Evolutionary conservation across 495 filamentous ascomycete genomes (phyloP).

Genomic region (Neurospora tetraspora): DNA sequence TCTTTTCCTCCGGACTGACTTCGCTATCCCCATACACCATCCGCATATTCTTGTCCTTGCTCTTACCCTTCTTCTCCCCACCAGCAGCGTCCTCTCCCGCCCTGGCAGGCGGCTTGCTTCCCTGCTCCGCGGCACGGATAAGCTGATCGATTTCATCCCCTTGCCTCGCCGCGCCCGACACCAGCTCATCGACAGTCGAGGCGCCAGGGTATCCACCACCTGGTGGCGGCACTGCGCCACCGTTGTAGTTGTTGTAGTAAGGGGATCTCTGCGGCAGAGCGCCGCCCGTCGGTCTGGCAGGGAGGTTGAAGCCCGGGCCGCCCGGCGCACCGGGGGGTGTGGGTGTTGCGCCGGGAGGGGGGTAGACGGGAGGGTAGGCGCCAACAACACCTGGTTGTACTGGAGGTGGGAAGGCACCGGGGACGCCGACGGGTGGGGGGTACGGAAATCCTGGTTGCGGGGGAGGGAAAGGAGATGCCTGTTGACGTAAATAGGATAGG

Average conservation of each 20-base stretch:
- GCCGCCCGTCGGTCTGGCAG: conserved; percentile 29
- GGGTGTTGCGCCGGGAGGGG: conserved; percentile 9
- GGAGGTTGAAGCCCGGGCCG: conserved; percentile 23
- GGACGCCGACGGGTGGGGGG: conserved; percentile 5
- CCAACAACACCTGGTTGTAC: conserved; percentile 19
- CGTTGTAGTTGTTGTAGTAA: conserved; percentile 14
- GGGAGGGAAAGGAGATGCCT: conserved; percentile 34
- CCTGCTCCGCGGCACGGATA: conserved; percentile 48
- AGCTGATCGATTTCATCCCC: conserved; percentile 44
- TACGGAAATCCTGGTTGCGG: conserved; percentile 31
- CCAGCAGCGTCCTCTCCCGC: conserved; percentile 28
- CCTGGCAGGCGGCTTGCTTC: conserved; percentile 40
- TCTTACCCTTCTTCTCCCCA: conserved; percentile 62
- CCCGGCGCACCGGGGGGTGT: background rate
- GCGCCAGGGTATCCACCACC: conserved; percentile 3
- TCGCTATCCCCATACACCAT: conserved; percentile 74
- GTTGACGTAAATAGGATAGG: background rate
- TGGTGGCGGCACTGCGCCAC: conserved; percentile 3
- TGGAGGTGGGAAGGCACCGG: conserved; percentile 21
- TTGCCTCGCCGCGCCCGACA: conserved; percentile 38
- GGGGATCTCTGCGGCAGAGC: conserved; percentile 25
- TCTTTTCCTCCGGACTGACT: conserved; percentile 77
- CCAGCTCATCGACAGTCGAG: conserved; percentile 54
- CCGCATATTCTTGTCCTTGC: conserved; percentile 57
- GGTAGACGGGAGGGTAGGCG: conserved; percentile 23